These are phyloP conservation scores for Arthrobotrys megalospora DNA, from an alignment of 2,329 filamentous ascomycete genomes.

Conservation along the genomic window DNA sequence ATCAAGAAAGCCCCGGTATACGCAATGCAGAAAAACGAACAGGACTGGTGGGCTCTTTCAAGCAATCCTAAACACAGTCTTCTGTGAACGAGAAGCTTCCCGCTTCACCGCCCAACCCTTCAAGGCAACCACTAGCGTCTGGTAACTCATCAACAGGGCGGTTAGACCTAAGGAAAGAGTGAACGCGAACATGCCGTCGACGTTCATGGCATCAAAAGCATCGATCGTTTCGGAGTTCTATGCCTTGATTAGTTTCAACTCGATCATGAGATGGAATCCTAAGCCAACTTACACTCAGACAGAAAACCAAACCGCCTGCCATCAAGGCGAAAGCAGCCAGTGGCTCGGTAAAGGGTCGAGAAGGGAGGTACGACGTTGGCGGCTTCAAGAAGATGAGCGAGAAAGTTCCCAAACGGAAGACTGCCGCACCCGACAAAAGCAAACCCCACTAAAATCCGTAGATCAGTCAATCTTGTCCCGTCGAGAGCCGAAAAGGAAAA, in stretches of 20 bases:
- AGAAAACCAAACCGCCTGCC: constrained; percentile 89
- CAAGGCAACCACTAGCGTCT: constrained; percentile 81
- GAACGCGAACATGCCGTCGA: constrained; percentile 95
- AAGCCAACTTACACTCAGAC: constrained; percentile 80
- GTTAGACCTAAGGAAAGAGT: constrained; percentile 88
- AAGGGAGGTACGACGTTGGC: constrained; percentile 83
- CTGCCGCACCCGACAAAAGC: constrained; percentile 83
- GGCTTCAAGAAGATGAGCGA: constrained; percentile 83
- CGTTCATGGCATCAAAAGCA: constrained; percentile 73
- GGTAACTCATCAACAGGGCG: constrained; percentile 87
- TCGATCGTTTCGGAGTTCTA: constrained; percentile 82
- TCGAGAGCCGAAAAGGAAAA: constrained; percentile 49
- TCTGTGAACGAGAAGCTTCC: constrained; percentile 49
- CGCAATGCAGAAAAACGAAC: not conserved
- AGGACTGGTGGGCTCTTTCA: constrained; percentile 4
- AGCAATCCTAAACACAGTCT: constrained; percentile 49
- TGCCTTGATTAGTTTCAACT: constrained; percentile 7
- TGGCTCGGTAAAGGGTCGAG: constrained; percentile 91
- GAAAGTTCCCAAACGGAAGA: constrained; percentile 85
- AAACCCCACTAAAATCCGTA: constrained; percentile 80
- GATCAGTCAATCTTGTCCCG: constrained; percentile 41
- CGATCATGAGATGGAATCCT: not conserved
- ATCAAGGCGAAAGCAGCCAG: constrained; percentile 88
- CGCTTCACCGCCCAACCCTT: constrained; percentile 84
- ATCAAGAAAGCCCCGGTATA: constrained; percentile 4